These are phyloP conservation scores for Saturnispora dispora DNA, from an alignment of 805 yeast species.

Conservation along the genomic window DNA sequence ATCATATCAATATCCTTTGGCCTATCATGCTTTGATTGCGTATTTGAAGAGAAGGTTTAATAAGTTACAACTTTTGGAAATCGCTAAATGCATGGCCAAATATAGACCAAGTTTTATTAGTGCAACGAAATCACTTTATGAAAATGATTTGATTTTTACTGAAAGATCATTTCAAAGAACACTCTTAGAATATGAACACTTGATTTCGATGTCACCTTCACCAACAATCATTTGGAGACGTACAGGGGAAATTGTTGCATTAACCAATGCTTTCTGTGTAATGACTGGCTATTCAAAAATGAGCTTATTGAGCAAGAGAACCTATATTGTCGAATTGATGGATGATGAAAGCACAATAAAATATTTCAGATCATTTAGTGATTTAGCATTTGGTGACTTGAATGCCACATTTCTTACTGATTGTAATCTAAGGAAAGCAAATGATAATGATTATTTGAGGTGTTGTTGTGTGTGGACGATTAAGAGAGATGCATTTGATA, in stretches of 20 bases:
- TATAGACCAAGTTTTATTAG: constrained; percentile 72
- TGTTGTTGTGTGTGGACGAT: constrained; percentile 84
- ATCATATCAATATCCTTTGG: constrained; percentile 54
- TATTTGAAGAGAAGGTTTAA: constrained; percentile 46
- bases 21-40: constrained; percentile 50
- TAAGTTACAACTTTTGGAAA: constrained; percentile 29
- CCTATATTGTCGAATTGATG: constrained; percentile 73
- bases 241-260: constrained; percentile 76
- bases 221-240: constrained; percentile 83
- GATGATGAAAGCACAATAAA: constrained; percentile 67
- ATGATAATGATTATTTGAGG: constrained; percentile 34
- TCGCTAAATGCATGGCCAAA: constrained; percentile 51
- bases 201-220: constrained; percentile 52
- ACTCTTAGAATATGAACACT: constrained; percentile 46
- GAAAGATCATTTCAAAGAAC: constrained; percentile 51
- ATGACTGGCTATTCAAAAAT: constrained; percentile 55
- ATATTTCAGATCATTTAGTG: constrained; percentile 63
- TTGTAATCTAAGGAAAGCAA: constrained; percentile 35
- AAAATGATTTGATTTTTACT: constrained; percentile 57
- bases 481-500: constrained; percentile 72
- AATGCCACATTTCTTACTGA: constrained; percentile 44
- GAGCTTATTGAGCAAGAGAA: constrained; percentile 48
- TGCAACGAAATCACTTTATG: constrained; percentile 63
- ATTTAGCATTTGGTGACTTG: constrained; percentile 60
- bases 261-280: constrained; percentile 64